A percentile compares a stretch with the other conserved stretches of the same genome.
Conservation (phyloP, 1,284 basidiomycete species). For the Sparassis latifolia region DNA sequence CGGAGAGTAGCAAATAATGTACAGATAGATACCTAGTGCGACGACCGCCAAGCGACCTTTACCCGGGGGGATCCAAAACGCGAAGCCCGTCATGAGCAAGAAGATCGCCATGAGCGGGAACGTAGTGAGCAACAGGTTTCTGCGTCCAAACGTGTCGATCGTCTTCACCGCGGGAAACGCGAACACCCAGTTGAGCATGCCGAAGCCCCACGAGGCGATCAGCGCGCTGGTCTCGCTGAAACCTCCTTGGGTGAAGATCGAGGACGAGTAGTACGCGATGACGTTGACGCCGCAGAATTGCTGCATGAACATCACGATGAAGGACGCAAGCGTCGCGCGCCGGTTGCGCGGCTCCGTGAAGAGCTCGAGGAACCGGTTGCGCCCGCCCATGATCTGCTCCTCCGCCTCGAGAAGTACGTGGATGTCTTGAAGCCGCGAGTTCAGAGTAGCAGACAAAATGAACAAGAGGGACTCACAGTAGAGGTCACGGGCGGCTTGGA, state of each 20-base stretch:
- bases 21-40: slow-evolving; percentile 59
- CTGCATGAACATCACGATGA: slow-evolving; percentile 69
- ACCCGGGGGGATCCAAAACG: slow-evolving; percentile 40
- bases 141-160: slow-evolving; percentile 66
- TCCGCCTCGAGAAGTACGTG: slow-evolving; percentile 67
- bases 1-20: slow-evolving; percentile 56
- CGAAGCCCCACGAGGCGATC: slow-evolving; percentile 54
- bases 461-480: slow-evolving; percentile 34
- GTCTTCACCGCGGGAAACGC: slow-evolving; percentile 52
- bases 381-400: slow-evolving; percentile 43
- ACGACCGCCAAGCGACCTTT: slow-evolving; percentile 44
- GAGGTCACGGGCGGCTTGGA: slow-evolving; percentile 77
- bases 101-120: slow-evolving; percentile 66
- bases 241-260: slow-evolving; percentile 51
- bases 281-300: slow-evolving; percentile 65
- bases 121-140: slow-evolving; percentile 58
- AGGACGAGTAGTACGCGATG: slow-evolving; percentile 60
- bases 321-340: slow-evolving; percentile 64
- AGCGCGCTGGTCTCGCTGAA: slow-evolving; percentile 44
- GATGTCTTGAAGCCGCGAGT: slow-evolving; percentile 38
- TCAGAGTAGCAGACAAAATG: slow-evolving; percentile 4
- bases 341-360: slow-evolving; percentile 72
- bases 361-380: slow-evolving; percentile 53
- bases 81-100: slow-evolving; percentile 57
- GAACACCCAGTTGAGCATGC: slow-evolving; percentile 43